Evolutionary conservation across 2,329 filamentous ascomycete genomes (phyloP).

Genomic region (Beauveria sp.): DNA sequence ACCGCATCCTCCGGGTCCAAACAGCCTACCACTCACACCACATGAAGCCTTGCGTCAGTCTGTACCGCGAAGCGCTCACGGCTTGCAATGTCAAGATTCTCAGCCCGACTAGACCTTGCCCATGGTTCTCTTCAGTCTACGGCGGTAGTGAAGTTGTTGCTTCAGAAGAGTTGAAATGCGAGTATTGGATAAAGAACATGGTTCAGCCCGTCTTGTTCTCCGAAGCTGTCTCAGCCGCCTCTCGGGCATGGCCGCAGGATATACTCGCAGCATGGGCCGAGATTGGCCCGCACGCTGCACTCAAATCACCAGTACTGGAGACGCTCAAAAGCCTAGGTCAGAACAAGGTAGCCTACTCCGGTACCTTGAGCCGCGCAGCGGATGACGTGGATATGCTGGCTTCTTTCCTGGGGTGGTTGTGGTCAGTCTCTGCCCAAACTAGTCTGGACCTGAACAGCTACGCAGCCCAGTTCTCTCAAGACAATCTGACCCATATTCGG

Average conservation of each 20-base stretch:
- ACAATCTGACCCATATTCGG: not conserved
- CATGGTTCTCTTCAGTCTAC: conserved; percentile 7
- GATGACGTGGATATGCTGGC: not conserved
- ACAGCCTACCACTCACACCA: conserved; percentile 26
- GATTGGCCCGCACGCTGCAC: conserved; percentile 19
- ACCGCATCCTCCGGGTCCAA: conserved; percentile 18
- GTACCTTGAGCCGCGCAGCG: not conserved
- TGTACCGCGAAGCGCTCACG: not conserved
- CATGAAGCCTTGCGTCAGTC: conserved; percentile 14
- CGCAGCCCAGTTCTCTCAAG: not conserved
- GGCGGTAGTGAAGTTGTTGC: not conserved
- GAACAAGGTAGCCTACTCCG: not conserved
- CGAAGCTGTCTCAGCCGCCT: not conserved
- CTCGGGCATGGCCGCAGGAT: not conserved
- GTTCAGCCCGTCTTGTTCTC: conserved; percentile 6
- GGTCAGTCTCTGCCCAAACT: not conserved
- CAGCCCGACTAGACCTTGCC: not conserved
- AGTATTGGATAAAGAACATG: conserved; percentile 12
- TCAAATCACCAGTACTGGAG: conserved; percentile 25
- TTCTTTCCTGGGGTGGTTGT: not conserved
- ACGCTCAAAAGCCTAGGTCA: conserved; percentile 16
- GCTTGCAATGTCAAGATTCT: not conserved
- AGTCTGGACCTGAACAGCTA: not conserved
- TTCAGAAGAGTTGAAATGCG: not conserved
- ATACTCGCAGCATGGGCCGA: not conserved